Percentiles rank a stretch among this genome's conserved stretches.
phyloP scores from a whole-genome alignment of 139 green algal genomes.

The Deuterostichococcus epilithicus region DNA sequence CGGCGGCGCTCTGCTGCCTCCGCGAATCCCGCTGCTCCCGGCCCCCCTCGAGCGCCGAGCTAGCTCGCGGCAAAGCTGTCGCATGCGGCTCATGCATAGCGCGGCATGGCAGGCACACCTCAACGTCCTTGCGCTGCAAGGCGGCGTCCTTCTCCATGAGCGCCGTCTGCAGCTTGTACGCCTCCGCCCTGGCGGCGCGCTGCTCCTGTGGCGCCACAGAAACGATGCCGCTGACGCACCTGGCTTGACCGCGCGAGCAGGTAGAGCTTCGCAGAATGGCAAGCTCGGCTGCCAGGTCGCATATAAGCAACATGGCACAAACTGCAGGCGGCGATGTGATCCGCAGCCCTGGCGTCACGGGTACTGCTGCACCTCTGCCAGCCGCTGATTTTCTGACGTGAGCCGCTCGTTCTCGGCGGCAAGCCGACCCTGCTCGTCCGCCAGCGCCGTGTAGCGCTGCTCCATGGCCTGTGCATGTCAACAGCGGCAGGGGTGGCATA shows the following conservation, averaged over 20 bases:
- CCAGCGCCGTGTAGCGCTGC: constrained; percentile 33
- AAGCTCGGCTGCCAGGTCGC: background rate
- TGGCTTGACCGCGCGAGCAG: too few relatives aligned
- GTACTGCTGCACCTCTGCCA: constrained; percentile 16
- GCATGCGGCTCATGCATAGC: background rate
- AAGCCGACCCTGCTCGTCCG: constrained; percentile 22
- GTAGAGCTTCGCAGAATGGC: too few relatives aligned
- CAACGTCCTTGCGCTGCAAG: constrained; percentile 22
- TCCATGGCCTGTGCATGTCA: constrained; percentile 42
- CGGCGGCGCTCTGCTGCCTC: too few relatives aligned
- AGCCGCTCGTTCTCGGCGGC: constrained; percentile 34
- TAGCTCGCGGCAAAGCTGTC: too few relatives aligned
- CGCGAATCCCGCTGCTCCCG: too few relatives aligned
- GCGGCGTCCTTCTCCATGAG: constrained; percentile 30
- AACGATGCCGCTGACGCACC: too few relatives aligned
- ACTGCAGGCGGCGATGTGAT: too few relatives aligned
- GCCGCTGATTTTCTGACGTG: constrained; percentile 16
- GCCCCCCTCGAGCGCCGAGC: too few relatives aligned
- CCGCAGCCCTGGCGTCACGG: too few relatives aligned
- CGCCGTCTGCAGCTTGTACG: constrained; percentile 29
- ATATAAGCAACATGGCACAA: background rate
- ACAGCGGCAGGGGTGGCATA: background rate
- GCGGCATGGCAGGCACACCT: constrained; percentile 6
- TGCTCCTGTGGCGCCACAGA: constrained; percentile 16
- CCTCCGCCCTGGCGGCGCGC: constrained; percentile 19